Conservation (phyloP, 2,329 filamentous ascomycete species). For the Fusarium domesticum region DNA sequence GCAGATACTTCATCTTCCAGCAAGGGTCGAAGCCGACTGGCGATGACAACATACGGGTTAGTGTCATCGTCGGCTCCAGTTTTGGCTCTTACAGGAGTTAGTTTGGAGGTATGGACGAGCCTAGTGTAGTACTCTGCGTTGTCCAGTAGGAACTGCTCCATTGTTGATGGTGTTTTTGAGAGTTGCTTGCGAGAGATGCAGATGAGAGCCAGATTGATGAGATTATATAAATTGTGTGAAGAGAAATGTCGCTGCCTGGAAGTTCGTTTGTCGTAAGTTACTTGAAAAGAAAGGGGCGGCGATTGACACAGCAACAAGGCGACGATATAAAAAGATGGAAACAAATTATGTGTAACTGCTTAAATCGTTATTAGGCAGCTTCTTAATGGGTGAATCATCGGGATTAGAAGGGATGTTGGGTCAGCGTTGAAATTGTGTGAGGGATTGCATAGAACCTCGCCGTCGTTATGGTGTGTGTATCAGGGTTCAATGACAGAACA, state of each 20-base stretch:
- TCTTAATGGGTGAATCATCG: no score
- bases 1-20: conserved; percentile 33
- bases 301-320: no score
- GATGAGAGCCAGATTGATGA: background rate
- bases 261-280: background rate
- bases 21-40: conserved; percentile 38
- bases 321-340: no score
- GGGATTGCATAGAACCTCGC: no score
- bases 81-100: conserved; percentile 9
- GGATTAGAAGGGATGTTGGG: no score
- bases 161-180: conserved; percentile 8
- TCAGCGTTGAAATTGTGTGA: no score
- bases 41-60: conserved; percentile 34
- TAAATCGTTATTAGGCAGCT: no score
- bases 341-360: no score
- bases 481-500: no score
- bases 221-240: background rate
- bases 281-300: no score
- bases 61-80: conserved; percentile 6
- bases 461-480: no score
- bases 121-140: conserved; percentile 29
- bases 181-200: no score
- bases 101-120: conserved; percentile 30
- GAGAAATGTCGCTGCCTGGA: background rate
- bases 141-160: conserved; percentile 36